phyloP scores from a whole-genome alignment of 768 basidiomycete genomes.

The Pseudohyphozyma bogoriensis region DNA sequence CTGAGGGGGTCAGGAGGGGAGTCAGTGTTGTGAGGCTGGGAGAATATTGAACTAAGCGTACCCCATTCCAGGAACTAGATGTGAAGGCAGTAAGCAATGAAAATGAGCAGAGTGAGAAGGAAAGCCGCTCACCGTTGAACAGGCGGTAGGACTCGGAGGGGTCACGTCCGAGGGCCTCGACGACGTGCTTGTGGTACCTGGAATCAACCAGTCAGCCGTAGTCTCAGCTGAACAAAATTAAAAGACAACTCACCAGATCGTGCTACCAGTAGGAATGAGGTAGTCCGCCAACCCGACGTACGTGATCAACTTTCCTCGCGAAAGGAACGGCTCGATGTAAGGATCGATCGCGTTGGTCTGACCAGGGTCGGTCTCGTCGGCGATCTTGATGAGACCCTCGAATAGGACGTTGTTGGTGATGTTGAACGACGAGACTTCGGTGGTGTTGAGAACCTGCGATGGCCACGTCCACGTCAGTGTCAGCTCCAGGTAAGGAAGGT shows the following conservation, averaged over 20 bases:
- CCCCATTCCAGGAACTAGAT: background rate
- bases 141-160: slow-evolving; percentile 10
- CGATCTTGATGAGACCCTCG: slow-evolving; percentile 8
- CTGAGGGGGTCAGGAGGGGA: background rate
- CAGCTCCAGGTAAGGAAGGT: background rate
- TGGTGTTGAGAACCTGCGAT: slow-evolving; percentile 4
- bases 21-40: background rate
- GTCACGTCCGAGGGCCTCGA: slow-evolving; percentile 1
- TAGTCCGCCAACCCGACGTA: slow-evolving; percentile 7
- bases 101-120: background rate
- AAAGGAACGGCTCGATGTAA: slow-evolving; percentile 20
- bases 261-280: background rate
- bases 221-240: background rate
- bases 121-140: slow-evolving; percentile 1
- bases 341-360: slow-evolving; percentile 15
- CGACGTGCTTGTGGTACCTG: slow-evolving; percentile 12
- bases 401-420: slow-evolving; percentile 4
- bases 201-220: background rate
- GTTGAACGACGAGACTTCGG: background rate
- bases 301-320: slow-evolving; percentile 14
- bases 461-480: background rate
- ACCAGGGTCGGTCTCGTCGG: slow-evolving; percentile 22
- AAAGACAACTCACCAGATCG: background rate
- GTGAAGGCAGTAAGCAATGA: background rate
- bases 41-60: background rate